Base-by-base conservation (phyloP, 2,329 filamentous ascomycete species). In the Coleophoma eucalyptorum region DNA sequence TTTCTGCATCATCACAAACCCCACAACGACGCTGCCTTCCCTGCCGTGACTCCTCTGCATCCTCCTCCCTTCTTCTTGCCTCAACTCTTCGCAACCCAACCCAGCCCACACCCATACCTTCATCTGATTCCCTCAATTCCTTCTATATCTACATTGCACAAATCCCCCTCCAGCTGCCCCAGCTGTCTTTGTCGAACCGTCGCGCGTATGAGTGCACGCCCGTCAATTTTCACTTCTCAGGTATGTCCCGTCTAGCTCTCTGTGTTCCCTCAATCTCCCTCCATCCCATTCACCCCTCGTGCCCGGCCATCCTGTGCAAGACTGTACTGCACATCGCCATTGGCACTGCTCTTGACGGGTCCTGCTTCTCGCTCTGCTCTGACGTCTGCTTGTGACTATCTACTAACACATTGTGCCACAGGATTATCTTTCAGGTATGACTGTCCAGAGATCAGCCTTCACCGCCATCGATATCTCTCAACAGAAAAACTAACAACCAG, bases 191-290 rank as follows among this genome's bases (percentile, higher is more conserved):
- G 15, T 26, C 11, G 42, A 52, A 58, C 43, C 57, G 62, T 59
- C 78, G 86, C 84, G 79, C 85, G 86, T 87, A 91, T 91, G 87
- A 87, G 85, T 86, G 86, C 86, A 79, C 85, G 86, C 81, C 79
- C 81, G 75, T 90, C 88, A 73, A 81, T 86, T 72, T 92, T 90
- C 79, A 92, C 88, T 76, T 92, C 87, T 75, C 88, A 92, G 84
- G 87, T 90, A 86, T 49, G 62, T 62, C n/a, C 19, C 12, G 11
- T 47, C 46, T 41, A 49, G 51, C 34, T 51, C 46, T 16, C 19
- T 43, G 31, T 21, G 35, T 40, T 44, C 51, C 46, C 48, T 38
- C 35, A 38, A 38, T 38, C 12, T 2, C 35, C 7, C 5, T 38
- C 35, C 16, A 18, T 38, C 35, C 35, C 35, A 38, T 15, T 18